Evolutionary conservation across 192 early-diverging fungal genomes (phyloP), one percentile per base, ranked within the genome.

Genomic region (Entomortierella beljakovae): DNA sequence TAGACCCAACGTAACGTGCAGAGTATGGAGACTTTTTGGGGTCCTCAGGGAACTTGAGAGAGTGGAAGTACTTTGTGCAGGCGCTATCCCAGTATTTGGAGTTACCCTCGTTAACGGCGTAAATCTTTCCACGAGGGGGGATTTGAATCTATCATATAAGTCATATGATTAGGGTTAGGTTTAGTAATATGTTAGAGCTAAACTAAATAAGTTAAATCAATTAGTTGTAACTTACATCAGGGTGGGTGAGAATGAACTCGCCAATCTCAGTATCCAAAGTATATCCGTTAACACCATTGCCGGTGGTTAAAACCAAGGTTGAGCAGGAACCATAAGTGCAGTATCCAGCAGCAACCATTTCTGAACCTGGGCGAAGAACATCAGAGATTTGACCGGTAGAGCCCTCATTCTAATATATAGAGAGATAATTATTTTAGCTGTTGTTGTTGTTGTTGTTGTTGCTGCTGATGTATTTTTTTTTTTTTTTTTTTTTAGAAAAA

Each of bases 241-340:
- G 95, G 79, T 99, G 98, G n/a, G 96, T 98, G 80, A 99, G 88
- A 69, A 99, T 93, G 81, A 99, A 99, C 82, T 99, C 96, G 57
- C 98, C 98, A 55, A 98, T 93, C 66, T 80, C 92, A 28, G 96
- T 94, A 82, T 99, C 97, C 46, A 99, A 91, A 38, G 97, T 99
- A 74, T 94, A 99, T 61, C 97, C 97, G 81, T 98, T 94, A 55
- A 97, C 96, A 69, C 89, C 90, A 73, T 89, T 86, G 58, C 92
- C 93, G 62, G 94, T 87, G 59, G 97, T 90, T 70, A 94, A 79
- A 33, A 94, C 84, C 81, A 94, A 82, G 64, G 92, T 91, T 74
- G 90, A 91, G 73, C 91, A 97, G 56, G 91, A 93, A 50, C 97
- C 97, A 82, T 99, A 99, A 89, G 98, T 97, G 85, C 96, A 98